A percentile compares a stretch with the other conserved stretches of the same genome.
Conservation (phyloP, 179 eudicot species). For the Camellia oleifera region DNA sequence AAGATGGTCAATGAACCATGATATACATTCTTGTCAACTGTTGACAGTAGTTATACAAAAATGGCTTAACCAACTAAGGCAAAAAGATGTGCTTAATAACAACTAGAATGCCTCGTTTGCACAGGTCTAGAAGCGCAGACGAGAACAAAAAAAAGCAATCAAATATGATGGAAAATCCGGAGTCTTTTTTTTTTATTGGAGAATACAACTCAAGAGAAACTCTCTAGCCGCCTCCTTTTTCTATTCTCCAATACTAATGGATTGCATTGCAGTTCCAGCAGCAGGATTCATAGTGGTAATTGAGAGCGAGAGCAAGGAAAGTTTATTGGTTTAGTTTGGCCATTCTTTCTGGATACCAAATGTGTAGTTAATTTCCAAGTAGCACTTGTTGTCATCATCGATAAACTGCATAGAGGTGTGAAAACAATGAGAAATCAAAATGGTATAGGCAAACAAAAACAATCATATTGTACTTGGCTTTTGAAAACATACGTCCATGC, state of each 20-base stretch:
- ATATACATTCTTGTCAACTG: not conserved
- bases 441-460: not conserved
- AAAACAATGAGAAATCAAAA: slow-evolving; percentile 5
- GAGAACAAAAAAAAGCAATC: not conserved
- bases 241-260: not conserved
- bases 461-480: not conserved
- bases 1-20: not conserved
- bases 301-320: not conserved
- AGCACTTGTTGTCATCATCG: slow-evolving; percentile 50
- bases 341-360: slow-evolving; percentile 52
- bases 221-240: not conserved
- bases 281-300: not conserved
- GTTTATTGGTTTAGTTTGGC: slow-evolving; percentile 17
- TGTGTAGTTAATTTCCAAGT: slow-evolving; percentile 51
- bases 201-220: not conserved
- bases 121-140: not conserved
- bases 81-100: not conserved
- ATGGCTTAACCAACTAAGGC: not conserved
- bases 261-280: not conserved
- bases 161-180: not conserved
- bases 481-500: not conserved
- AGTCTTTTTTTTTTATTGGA: not conserved
- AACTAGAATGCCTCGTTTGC: not conserved
- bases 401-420: slow-evolving; percentile 28
- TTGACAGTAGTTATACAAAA: not conserved